phyloP scores from a whole-genome alignment of 768 basidiomycete genomes.

The Amanita exitialis region DNA sequence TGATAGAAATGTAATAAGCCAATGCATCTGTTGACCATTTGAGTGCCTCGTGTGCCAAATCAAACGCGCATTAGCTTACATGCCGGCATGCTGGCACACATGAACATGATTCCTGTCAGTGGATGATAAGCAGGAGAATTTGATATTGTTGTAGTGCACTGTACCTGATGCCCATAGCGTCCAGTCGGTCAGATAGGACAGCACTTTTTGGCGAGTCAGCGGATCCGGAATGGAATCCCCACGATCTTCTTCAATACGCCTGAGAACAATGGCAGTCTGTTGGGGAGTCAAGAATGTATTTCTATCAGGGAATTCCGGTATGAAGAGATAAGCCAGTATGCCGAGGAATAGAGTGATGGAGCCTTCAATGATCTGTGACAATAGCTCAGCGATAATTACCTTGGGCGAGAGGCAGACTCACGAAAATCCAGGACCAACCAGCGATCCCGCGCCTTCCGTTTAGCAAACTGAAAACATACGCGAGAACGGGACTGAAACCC shows the following conservation, averaged over 20 bases:
- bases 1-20: conserved; percentile 37
- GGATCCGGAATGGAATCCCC: conserved; percentile 37
- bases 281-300: conserved; percentile 34
- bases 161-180: conserved; percentile 36
- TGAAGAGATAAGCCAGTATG: conserved; percentile 27
- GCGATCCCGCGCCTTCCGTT: conserved; percentile 27
- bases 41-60: neutral
- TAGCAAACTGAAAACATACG: conserved; percentile 30
- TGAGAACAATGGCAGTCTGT: conserved; percentile 32
- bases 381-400: neutral
- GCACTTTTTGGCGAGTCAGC: conserved; percentile 24
- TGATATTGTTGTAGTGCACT: neutral
- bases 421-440: conserved; percentile 45
- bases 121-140: neutral
- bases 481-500: conserved; percentile 33
- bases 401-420: conserved; percentile 12
- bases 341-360: conserved; percentile 31
- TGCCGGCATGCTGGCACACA: conserved; percentile 33
- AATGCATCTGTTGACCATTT: conserved; percentile 21
- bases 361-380: conserved; percentile 31
- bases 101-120: conserved; percentile 29
- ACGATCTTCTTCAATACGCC: conserved; percentile 39
- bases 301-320: conserved; percentile 37
- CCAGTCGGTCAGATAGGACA: conserved; percentile 33
- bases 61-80: conserved; percentile 16